Evolutionary conservation across 2,329 filamentous ascomycete genomes (phyloP).

Genomic region (Verticillium tricorpus): DNA sequence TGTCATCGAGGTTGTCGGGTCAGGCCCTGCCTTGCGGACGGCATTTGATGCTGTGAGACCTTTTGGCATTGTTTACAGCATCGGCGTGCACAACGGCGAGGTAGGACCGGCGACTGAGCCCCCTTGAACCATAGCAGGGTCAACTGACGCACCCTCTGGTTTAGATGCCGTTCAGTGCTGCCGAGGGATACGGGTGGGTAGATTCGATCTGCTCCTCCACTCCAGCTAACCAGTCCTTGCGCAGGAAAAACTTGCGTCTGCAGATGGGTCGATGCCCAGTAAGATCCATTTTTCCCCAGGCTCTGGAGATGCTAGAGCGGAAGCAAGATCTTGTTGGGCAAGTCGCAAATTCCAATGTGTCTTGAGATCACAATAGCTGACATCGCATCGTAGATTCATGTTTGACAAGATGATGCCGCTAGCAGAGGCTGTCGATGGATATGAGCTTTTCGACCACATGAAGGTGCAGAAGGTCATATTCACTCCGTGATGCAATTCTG

Average conservation of each 20-base stretch:
- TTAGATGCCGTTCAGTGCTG: slow-evolving; percentile 62
- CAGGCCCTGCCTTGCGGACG: slow-evolving; percentile 63
- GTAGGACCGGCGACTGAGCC: slow-evolving; percentile 31
- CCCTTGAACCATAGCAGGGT: not conserved
- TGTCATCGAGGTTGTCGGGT: slow-evolving; percentile 73
- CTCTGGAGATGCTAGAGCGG: slow-evolving; percentile 59
- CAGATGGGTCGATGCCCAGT: slow-evolving; percentile 78
- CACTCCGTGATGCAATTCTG: slow-evolving; percentile 33
- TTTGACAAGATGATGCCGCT: slow-evolving; percentile 71
- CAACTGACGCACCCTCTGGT: not conserved
- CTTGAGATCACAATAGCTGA: not conserved
- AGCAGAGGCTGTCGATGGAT: slow-evolving; percentile 60
- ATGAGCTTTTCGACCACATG: slow-evolving; percentile 68
- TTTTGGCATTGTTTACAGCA: slow-evolving; percentile 69
- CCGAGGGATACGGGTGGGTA: slow-evolving; percentile 54
- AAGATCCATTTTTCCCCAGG: slow-evolving; percentile 62
- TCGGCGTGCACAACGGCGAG: slow-evolving; percentile 72
- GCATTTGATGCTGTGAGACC: slow-evolving; percentile 68
- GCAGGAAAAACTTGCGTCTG: slow-evolving; percentile 64
- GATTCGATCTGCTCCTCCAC: not conserved
- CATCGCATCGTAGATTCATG: slow-evolving; percentile 57
- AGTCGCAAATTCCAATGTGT: not conserved
- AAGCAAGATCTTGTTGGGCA: slow-evolving; percentile 47
- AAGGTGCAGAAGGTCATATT: slow-evolving; percentile 73
- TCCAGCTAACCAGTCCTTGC: slow-evolving; percentile 1